Evolutionary conservation across 2,329 filamentous ascomycete genomes (phyloP), one percentile per base, ranked within the genome.

Genomic region (Drechslerella stenobrocha): DNA sequence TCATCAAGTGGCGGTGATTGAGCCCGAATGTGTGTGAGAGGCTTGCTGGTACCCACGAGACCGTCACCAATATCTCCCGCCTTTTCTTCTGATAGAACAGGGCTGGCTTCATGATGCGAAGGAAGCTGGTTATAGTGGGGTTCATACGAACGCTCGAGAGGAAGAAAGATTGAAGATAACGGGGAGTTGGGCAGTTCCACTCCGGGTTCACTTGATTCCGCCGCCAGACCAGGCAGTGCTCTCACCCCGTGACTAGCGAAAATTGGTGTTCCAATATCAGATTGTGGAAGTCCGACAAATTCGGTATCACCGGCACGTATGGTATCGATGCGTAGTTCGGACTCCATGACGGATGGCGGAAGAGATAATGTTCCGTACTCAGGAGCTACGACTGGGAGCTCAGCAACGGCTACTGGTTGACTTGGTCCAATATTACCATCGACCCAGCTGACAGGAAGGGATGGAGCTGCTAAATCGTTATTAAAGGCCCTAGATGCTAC

Each of bases 291-390:
- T 26, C 22, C 11, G 8, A 55, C 23, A n/a, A 52, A 23, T n/a
- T 42, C 40, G 7, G 37, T 26, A 34, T 51, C 37, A 24, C 18
- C 30, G 2, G 11, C 9, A 1, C 11, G 35, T 30, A 18, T 6
- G 11, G n/a, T 15, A 35, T 11, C 1, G 28, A 42, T 11, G 3
- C 30, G 28, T 2, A 56, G 6, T 7, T 60, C 51, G 11, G 22
- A 46, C 15, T 60, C 63, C 8, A 40, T 13, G 7, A 45, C 50
- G 4, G 63, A 67, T 11, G 40, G 45, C 26, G 63, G 63, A 23
- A 67, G 44, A 22, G 44, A 56, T n/a, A 30, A 2, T 9, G 8
- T 34, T 30, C 48, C 59, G 3, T 32, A 20, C 7, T 35, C 23
- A 9, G 32, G 9, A 13, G 15, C 32, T 8, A 26, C 11, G 23